Percentiles rank a stretch among this genome's conserved stretches.
Evolutionary conservation across 345 rosid genomes (phyloP).

Genomic region (Brassica cretica): DNA sequence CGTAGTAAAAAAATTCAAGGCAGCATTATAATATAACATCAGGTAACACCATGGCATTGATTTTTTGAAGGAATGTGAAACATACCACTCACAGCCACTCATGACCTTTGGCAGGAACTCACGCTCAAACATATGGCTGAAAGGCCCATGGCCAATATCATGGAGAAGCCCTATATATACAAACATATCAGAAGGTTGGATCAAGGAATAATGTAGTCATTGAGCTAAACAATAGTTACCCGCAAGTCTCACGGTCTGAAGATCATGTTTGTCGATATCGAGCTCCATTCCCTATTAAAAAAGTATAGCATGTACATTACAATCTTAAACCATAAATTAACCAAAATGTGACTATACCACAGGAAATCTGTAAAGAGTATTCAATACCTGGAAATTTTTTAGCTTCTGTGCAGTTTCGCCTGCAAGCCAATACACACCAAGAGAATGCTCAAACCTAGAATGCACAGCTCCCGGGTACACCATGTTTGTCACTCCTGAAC

Average conservation of each 20-base stretch:
- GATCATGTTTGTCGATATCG: conserved; percentile 71
- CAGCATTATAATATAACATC: not conserved
- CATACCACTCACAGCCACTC: conserved; percentile 58
- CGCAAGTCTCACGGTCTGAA: conserved; percentile 88
- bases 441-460: conserved; percentile 93
- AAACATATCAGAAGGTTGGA: conserved; percentile 16
- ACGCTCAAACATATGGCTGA: conserved; percentile 89
- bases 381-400: conserved; percentile 60
- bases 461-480: conserved; percentile 94
- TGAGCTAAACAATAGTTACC: conserved; percentile 46
- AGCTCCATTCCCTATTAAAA: conserved; percentile 70
- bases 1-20: not conserved
- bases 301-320: conserved; percentile 15
- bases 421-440: conserved; percentile 90
- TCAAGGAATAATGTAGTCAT: conserved; percentile 1
- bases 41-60: conserved; percentile 14
- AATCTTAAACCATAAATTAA: not conserved
- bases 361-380: conserved; percentile 12
- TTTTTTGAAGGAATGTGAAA: conserved; percentile 21
- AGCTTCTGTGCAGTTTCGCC: conserved; percentile 70
- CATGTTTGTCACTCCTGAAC: conserved; percentile 71
- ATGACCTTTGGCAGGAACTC: conserved; percentile 80
- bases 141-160: conserved; percentile 97
- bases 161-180: conserved; percentile 74
- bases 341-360: conserved; percentile 18